Base-by-base conservation (phyloP, 129 eudicot species). In the Artemisia annua region DNA sequence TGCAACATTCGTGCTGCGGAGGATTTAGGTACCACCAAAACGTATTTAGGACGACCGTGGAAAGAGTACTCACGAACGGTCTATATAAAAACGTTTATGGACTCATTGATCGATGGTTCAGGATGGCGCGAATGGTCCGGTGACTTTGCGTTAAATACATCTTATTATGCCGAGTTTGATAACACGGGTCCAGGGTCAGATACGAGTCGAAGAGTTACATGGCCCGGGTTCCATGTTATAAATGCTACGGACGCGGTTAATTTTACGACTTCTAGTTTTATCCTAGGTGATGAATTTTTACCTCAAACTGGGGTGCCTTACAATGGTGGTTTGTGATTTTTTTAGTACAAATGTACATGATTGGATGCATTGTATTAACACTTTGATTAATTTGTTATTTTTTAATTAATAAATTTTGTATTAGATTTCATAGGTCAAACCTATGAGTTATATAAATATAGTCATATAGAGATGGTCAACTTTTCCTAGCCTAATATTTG, bases 121-220 rank as follows among this genome's bases (percentile, higher is more conserved):
- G 98, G 98, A 19, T 93, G 98, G 98, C 79, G 73, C 0, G 81
- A 49, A n/a, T 93, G 98, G 98, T 72, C 83, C 0, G 98, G 98
- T 5, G 87, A 82, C 71, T 89, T 92, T 16, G 98, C 95, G 0
- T 70, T 87, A 11, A 88, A 85, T 58, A 92, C 98, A 0, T 75
- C 85, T 20, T 92, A 89, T 69, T 92, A 89, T 35, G 98, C 95
- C 0, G 98, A 92, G 86, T 92, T 79, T 79, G 74, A 79, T 43
- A 92, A 92, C 44, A 49, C 78, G 5, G 98, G 98, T n/a, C 90
- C 88, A 0, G 96, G 98, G 15, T 72, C 98, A 5, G 77, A 84
- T 16, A 85, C 87, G 0, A 77, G 75, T 18, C 18, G 73, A 13
- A 79, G 98, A 66, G 98, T 89, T 1, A 82, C 65, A 0, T 92